A percentile compares a stretch with the other conserved stretches of the same genome.
These are phyloP conservation scores for Clarireedia homoeocarpa DNA, from an alignment of 2,329 filamentous ascomycete genomes.

Conservation along the genomic window DNA sequence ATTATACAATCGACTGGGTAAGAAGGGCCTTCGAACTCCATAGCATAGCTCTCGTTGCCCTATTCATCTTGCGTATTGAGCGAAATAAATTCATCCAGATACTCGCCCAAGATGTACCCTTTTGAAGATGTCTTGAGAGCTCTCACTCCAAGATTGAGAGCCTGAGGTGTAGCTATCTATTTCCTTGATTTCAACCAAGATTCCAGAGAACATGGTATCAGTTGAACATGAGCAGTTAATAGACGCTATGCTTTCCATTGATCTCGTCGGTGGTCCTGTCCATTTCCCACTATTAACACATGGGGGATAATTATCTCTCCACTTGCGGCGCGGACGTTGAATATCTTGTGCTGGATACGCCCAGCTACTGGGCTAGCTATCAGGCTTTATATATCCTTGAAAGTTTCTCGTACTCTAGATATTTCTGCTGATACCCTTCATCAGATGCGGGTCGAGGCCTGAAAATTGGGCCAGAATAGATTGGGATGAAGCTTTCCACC, in stretches of 20 bases:
- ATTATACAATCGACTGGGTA: neutral
- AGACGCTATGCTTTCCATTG: too few species aligned
- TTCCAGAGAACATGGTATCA: neutral
- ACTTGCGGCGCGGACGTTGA: conserved; percentile 4
- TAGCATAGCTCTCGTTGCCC: neutral
- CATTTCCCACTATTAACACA: conserved; percentile 1
- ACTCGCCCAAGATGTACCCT: neutral
- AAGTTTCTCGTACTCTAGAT: neutral
- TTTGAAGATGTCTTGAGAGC: neutral
- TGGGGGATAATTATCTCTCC: neutral
- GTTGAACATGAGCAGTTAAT: too few species aligned
- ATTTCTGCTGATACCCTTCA: neutral
- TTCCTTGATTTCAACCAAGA: neutral
- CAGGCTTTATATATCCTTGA: neutral
- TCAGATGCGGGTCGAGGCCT: neutral
- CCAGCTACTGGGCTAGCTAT: neutral
- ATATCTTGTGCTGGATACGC: conserved; percentile 3
- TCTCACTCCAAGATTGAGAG: conserved; percentile 2
- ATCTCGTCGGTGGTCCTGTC: neutral
- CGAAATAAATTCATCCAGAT: conserved; percentile 3
- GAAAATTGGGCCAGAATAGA: neutral
- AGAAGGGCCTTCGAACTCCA: conserved; percentile 3
- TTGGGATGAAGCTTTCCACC: neutral
- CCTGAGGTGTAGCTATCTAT: neutral
- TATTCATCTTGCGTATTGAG: neutral